Evolutionary conservation across 2,329 filamentous ascomycete species (phyloP).

Genomic region (Penicillium sp.): DNA sequence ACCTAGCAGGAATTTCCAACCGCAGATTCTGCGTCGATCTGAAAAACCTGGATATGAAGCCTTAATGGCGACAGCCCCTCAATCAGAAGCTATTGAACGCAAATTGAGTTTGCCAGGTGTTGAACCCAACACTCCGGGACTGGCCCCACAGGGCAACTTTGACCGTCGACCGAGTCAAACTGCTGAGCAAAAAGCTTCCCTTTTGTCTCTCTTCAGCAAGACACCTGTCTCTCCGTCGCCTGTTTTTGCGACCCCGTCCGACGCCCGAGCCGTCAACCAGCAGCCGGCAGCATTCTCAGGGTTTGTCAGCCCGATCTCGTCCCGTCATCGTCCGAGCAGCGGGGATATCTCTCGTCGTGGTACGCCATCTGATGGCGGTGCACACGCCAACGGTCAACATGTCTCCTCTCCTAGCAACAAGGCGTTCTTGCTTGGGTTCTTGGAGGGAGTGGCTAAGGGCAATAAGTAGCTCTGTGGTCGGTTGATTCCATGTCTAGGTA

Average conservation of each 20-base stretch:
- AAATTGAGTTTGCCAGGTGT: slow-evolving; percentile 14
- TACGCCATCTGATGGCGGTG: slow-evolving; percentile 29
- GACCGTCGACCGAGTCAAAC: slow-evolving; percentile 44
- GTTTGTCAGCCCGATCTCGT: slow-evolving; percentile 33
- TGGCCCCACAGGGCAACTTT: slow-evolving; percentile 24
- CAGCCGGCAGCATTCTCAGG: slow-evolving; percentile 24
- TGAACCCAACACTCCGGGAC: slow-evolving; percentile 12
- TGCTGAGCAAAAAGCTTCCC: slow-evolving; percentile 47
- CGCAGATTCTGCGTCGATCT: slow-evolving; percentile 54
- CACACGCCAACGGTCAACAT: slow-evolving; percentile 49
- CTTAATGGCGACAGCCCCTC: slow-evolving; percentile 17
- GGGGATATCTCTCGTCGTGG: slow-evolving; percentile 18
- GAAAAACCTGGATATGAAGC: slow-evolving; percentile 37
- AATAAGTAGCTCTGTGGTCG: slow-evolving; percentile 26
- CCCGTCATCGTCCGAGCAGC: slow-evolving; percentile 21
- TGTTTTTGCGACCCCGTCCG: slow-evolving; percentile 20
- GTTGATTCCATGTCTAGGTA: not conserved
- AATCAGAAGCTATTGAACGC: slow-evolving; percentile 5
- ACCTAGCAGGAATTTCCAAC: slow-evolving; percentile 50
- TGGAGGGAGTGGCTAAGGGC: slow-evolving; percentile 57
- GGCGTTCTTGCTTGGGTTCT: slow-evolving; percentile 71
- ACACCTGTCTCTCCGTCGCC: slow-evolving; percentile 28
- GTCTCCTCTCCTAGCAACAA: slow-evolving; percentile 65
- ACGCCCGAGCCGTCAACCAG: slow-evolving; percentile 19
- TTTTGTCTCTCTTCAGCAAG: slow-evolving; percentile 64